phyloP scores from a whole-genome alignment of 2,329 filamentous ascomycete genomes.

The Diaporthe sp. region DNA sequence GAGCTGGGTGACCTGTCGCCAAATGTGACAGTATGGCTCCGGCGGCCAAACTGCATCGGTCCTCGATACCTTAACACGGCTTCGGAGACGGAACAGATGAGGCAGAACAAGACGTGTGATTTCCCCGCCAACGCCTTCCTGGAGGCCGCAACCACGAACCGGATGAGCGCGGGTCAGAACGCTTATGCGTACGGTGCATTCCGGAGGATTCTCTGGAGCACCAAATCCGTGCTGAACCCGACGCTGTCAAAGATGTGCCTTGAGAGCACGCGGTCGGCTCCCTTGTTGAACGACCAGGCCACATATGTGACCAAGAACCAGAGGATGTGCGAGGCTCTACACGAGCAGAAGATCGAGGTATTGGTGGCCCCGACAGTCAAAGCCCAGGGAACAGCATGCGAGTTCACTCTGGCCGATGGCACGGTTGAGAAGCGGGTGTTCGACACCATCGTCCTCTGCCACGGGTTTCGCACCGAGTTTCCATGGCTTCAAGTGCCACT shows the following conservation, averaged over 20 bases:
- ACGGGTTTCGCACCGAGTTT: background rate
- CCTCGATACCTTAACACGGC: constrained; percentile 17
- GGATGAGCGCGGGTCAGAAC: background rate
- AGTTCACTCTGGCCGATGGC: background rate
- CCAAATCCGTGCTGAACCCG: background rate
- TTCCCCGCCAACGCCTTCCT: constrained; percentile 11
- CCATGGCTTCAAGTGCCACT: background rate
- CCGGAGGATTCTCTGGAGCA: constrained; percentile 15
- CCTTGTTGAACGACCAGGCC: constrained; percentile 5
- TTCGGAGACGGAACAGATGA: background rate
- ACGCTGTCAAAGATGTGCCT: background rate
- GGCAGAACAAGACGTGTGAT: background rate
- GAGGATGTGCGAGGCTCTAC: constrained; percentile 14
- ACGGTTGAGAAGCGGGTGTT: background rate
- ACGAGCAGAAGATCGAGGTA: constrained; percentile 1
- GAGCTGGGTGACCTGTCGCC: constrained; percentile 8
- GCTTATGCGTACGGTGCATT: background rate
- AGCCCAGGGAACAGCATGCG: background rate
- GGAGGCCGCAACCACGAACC: background rate
- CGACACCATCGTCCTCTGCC: background rate
- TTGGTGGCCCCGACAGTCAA: background rate
- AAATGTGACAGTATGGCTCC: background rate
- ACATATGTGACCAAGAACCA: constrained; percentile 15
- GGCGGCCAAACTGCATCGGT: background rate
- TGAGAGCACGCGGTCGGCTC: background rate